phyloP scores from a whole-genome alignment of 2,329 filamentous ascomycete species.

The Dichotomopilus funicola region DNA sequence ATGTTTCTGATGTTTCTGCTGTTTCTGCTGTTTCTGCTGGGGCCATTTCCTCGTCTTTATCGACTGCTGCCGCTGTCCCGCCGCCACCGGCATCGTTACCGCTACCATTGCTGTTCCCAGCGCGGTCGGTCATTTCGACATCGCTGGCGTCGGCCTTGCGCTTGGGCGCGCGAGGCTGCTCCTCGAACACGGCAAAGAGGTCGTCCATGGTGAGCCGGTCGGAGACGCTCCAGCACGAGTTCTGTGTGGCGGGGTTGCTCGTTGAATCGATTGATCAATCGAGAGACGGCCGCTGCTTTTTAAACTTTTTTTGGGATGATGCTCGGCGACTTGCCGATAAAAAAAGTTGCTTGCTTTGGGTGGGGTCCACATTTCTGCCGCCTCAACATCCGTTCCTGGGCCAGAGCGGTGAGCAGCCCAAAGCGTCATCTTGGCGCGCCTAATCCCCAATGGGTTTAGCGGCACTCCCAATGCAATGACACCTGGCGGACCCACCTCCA shows the following conservation, averaged over 20 bases:
- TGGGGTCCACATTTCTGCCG: no score
- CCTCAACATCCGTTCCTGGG: no score
- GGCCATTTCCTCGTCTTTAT: slow-evolving; percentile 32
- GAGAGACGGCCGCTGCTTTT: no score
- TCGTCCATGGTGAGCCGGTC: slow-evolving; percentile 56
- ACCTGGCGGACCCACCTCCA: background rate
- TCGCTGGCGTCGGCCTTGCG: slow-evolving; percentile 30
- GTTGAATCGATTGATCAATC: no score
- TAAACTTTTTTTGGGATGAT: no score
- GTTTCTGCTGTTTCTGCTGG: slow-evolving; percentile 13
- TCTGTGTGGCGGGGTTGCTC: background rate
- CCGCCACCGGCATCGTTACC: slow-evolving; percentile 28
- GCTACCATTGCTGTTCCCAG: slow-evolving; percentile 23
- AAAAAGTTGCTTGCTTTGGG: no score
- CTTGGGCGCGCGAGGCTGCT: slow-evolving; percentile 48
- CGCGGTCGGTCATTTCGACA: slow-evolving; percentile 38
- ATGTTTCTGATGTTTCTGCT: slow-evolving; percentile 25
- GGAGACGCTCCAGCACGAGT: background rate
- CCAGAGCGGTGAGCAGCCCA: no score
- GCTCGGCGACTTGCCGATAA: no score
- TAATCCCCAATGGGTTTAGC: background rate
- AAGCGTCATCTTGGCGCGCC: no score
- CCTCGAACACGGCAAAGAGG: slow-evolving; percentile 76
- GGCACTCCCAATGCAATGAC: background rate
- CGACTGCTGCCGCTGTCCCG: slow-evolving; percentile 9